Percentiles rank a stretch among this genome's conserved stretches.
These are phyloP conservation scores for Boeremia exigua DNA, from an alignment of 2,329 filamentous ascomycete species.

Conservation along the genomic window DNA sequence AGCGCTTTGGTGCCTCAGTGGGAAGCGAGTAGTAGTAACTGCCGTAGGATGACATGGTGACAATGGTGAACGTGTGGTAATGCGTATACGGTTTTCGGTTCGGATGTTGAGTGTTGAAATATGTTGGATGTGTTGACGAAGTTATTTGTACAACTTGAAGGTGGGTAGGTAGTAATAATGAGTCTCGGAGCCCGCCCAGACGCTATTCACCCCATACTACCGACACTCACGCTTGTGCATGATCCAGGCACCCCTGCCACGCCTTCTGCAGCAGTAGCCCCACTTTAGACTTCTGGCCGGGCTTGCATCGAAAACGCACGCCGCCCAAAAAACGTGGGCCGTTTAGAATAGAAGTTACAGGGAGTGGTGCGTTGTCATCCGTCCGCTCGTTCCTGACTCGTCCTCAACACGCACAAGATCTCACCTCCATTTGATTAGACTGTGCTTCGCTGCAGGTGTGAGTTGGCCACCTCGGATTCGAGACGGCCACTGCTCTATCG, in stretches of 20 bases:
- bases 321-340: slow-evolving; percentile 47
- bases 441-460: slow-evolving; percentile 35
- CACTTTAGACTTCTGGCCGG: slow-evolving; percentile 42
- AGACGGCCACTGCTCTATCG: slow-evolving; percentile 24
- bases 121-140: slow-evolving; percentile 22
- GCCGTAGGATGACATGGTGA: slow-evolving; percentile 44
- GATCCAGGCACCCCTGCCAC: slow-evolving; percentile 38
- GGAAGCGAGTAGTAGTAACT: slow-evolving; percentile 49
- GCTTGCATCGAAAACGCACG: slow-evolving; percentile 42
- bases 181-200: slow-evolving; percentile 39
- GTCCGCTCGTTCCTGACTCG: slow-evolving; percentile 46
- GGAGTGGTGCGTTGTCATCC: slow-evolving; percentile 49
- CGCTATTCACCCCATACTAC: slow-evolving; percentile 50
- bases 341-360: slow-evolving; percentile 41
- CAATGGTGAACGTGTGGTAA: slow-evolving; percentile 37
- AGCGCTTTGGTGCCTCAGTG: slow-evolving; percentile 42
- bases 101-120: slow-evolving; percentile 22
- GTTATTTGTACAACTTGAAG: slow-evolving; percentile 13
- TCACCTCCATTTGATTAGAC: slow-evolving; percentile 36
- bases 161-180: slow-evolving; percentile 40
- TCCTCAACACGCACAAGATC: slow-evolving; percentile 30
- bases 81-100: slow-evolving; percentile 21
- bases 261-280: slow-evolving; percentile 46
- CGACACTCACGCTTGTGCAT: slow-evolving; percentile 39
- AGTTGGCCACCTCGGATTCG: slow-evolving; percentile 34